Percentiles rank a stretch among this genome's conserved stretches.
phyloP scores from a whole-genome alignment of 1,284 basidiomycete genomes.

The Cryptococcus sp. region DNA sequence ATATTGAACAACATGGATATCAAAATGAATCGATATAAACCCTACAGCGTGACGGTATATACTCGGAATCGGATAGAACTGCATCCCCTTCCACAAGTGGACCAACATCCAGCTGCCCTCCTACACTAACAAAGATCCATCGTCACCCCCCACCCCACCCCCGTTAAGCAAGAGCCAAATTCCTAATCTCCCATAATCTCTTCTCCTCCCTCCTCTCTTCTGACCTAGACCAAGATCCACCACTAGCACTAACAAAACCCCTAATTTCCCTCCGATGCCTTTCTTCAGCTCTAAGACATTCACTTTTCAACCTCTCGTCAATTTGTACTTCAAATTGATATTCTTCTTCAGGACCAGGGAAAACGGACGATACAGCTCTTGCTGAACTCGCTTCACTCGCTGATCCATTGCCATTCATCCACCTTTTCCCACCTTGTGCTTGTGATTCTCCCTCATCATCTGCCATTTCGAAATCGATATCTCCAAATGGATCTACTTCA shows the following conservation, averaged over 20 bases:
- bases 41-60: too few relatives aligned
- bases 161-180: conserved; percentile 26
- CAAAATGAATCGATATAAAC: too few relatives aligned
- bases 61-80: too few relatives aligned
- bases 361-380: too few relatives aligned
- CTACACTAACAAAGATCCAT: too few relatives aligned
- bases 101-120: too few relatives aligned
- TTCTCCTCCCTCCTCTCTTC: conserved; percentile 37
- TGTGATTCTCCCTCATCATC: conserved; percentile 85
- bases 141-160: not conserved
- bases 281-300: conserved; percentile 69
- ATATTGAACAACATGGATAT: too few relatives aligned
- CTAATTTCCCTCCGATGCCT: conserved; percentile 75
- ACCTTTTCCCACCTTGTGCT: conserved; percentile 63
- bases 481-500: conserved; percentile 84
- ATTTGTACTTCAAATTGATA: too few relatives aligned
- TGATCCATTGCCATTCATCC: conserved; percentile 53
- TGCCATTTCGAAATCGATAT: conserved; percentile 56
- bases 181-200: conserved; percentile 45
- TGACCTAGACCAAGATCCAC: conserved; percentile 2
- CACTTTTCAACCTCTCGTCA: conserved; percentile 64
- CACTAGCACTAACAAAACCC: conserved; percentile 56
- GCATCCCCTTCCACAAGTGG: too few relatives aligned
- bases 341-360: too few relatives aligned
- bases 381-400: too few relatives aligned